Evolutionary conservation across 305 asterid species (phyloP).

Genomic region (Fraxinus baroniana): DNA sequence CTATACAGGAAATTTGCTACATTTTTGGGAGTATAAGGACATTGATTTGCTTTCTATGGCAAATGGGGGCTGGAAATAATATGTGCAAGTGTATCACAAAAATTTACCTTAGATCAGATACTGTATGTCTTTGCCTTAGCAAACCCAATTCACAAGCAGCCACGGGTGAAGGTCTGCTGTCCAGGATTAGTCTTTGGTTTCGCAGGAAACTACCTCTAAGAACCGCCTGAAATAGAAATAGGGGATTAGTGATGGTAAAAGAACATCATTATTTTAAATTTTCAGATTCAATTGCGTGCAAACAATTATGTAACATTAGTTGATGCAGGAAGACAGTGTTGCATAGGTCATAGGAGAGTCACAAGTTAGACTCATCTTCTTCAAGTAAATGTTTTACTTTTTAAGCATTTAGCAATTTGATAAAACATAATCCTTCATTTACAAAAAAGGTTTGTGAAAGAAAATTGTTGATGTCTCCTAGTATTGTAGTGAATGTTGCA

Average conservation of each 20-base stretch:
- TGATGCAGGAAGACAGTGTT: not conserved
- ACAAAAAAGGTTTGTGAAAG: not conserved
- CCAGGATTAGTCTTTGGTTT: slow-evolving; percentile 43
- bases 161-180: slow-evolving; percentile 49
- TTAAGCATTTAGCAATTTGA: not conserved
- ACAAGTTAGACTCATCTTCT: not conserved
- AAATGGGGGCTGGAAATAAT: not conserved
- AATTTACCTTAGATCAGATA: slow-evolving; percentile 57
- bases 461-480: not conserved
- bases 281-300: slow-evolving; percentile 1
- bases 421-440: not conserved
- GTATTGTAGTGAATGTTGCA: not conserved
- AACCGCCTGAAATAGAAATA: slow-evolving; percentile 53
- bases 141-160: slow-evolving; percentile 74
- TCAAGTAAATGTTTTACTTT: not conserved
- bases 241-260: slow-evolving; percentile 12
- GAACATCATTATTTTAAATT: not conserved
- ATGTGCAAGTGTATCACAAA: not conserved
- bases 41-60: not conserved
- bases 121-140: slow-evolving; percentile 72
- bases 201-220: slow-evolving; percentile 80
- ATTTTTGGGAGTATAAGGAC: not conserved
- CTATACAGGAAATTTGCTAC: not conserved
- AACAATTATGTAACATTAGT: not conserved
- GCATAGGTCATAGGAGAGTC: not conserved